A percentile compares a stretch with the other conserved stretches of the same genome.
Conservation (phyloP, 139 green algal species). For the Pseudopediastrum boryanum region DNA sequence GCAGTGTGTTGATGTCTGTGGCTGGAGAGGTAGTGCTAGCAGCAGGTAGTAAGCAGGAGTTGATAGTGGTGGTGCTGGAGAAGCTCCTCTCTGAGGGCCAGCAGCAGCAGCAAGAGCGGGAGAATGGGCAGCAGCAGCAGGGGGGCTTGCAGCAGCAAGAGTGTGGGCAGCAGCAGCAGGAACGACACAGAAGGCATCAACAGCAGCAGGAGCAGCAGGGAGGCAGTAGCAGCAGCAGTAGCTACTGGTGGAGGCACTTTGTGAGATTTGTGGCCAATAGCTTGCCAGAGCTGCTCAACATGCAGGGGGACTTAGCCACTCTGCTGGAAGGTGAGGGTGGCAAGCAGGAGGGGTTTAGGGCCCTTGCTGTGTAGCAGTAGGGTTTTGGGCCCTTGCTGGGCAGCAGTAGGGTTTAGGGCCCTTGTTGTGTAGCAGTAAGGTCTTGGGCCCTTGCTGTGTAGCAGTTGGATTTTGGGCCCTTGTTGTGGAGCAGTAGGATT, state of each 20-base stretch:
- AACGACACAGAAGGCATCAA: not conserved
- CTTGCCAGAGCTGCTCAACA: not conserved
- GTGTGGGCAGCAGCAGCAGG: not conserved
- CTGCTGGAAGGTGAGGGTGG: not conserved
- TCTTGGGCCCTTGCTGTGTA: not conserved
- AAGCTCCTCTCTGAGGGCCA: not conserved
- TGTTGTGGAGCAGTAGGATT: not conserved
- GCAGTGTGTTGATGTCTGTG: not conserved
- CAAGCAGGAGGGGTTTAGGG: not conserved
- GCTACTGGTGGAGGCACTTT: not conserved
- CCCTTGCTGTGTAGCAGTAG: not conserved
- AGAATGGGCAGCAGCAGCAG: conserved; percentile 2
- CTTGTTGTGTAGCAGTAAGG: not conserved
- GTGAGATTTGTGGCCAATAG: not conserved
- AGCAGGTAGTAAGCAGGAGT: conserved; percentile 3
- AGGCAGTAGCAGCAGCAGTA: not conserved
- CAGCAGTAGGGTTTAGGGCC: not conserved
- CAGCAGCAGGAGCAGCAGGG: conserved; percentile 14
- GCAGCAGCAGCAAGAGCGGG: conserved; percentile 12
- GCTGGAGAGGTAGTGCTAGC: not conserved
- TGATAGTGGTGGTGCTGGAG: conserved; percentile 4
- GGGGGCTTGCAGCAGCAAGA: not conserved
- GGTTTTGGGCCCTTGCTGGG: not conserved
- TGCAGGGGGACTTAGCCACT: not conserved
- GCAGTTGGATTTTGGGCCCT: not conserved